phyloP scores from a whole-genome alignment of 805 yeast species.

The Spathaspora boniae region DNA sequence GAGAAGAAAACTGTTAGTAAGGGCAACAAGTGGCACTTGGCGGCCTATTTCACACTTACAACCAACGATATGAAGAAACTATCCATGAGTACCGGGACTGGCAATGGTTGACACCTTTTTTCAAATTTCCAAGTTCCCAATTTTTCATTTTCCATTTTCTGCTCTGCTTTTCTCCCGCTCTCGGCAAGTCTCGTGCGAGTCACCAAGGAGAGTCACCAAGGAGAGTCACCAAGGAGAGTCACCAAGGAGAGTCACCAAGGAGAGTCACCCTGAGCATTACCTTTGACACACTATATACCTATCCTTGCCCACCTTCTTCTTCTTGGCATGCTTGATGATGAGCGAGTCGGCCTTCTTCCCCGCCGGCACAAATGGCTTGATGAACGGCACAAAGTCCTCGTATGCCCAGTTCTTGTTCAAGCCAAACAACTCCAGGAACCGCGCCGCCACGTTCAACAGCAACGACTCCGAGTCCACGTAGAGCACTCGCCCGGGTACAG shows the following conservation, averaged over 20 bases:
- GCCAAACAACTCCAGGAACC: constrained; percentile 31
- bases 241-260: too few species aligned
- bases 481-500: constrained; percentile 43
- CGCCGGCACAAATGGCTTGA: constrained; percentile 26
- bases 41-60: constrained; percentile 20
- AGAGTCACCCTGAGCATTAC: too few species aligned
- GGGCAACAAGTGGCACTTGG: neutral
- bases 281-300: constrained; percentile 27
- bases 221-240: too few species aligned
- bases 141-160: too few species aligned
- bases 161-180: neutral
- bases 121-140: too few species aligned
- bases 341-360: constrained; percentile 37
- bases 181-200: neutral
- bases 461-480: constrained; percentile 50
- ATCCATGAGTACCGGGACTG: neutral
- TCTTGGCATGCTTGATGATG: constrained; percentile 35
- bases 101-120: neutral
- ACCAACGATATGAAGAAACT: constrained; percentile 28
- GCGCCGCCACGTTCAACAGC: constrained; percentile 29
- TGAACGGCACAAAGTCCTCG: constrained; percentile 37
- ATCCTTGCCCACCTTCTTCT: constrained; percentile 30
- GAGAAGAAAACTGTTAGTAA: neutral
- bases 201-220: too few species aligned
- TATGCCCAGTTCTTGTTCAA: constrained; percentile 34